phyloP scores from a whole-genome alignment of 2,329 filamentous ascomycete species.

The Neonectria hederae region DNA sequence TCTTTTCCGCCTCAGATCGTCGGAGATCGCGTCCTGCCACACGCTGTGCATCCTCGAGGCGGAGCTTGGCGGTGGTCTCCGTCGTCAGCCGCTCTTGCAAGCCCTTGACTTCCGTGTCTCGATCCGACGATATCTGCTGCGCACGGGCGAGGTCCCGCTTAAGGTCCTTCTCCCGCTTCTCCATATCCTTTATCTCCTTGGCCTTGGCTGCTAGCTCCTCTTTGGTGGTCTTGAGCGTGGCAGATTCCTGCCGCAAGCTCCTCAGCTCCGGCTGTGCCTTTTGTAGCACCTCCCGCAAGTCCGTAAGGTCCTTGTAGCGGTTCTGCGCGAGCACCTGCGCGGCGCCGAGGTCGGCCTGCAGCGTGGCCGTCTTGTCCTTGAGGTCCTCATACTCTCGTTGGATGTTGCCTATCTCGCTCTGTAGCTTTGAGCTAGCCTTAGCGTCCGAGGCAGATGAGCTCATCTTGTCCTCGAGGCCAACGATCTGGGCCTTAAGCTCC shows the following conservation, averaged over 20 bases:
- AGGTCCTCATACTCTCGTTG: constrained; percentile 71
- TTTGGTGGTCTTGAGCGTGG: constrained; percentile 76
- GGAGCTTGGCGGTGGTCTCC: constrained; percentile 75
- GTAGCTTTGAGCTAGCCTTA: constrained; percentile 63
- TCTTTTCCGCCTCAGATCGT: constrained; percentile 79
- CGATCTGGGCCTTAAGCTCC: constrained; percentile 68
- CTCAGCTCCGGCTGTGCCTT: constrained; percentile 89
- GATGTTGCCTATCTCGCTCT: constrained; percentile 66
- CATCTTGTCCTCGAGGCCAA: constrained; percentile 77
- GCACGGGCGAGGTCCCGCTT: constrained; percentile 76
- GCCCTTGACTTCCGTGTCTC: constrained; percentile 79
- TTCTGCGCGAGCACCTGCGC: constrained; percentile 87
- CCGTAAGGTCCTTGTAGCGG: constrained; percentile 87
- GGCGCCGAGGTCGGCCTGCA: constrained; percentile 86
- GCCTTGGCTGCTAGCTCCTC: constrained; percentile 72
- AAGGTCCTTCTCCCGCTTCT: constrained; percentile 84
- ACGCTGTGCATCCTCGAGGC: constrained; percentile 81
- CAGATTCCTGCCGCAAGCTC: constrained; percentile 79
- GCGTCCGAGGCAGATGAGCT: constrained; percentile 48
- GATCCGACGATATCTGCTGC: constrained; percentile 75
- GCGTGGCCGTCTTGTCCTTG: constrained; percentile 71
- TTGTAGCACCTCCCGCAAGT: constrained; percentile 80
- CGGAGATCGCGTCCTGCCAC: constrained; percentile 80
- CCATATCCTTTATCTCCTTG: constrained; percentile 76
- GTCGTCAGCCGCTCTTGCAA: constrained; percentile 81